Evolutionary conservation across 495 filamentous ascomycete species (phyloP), one percentile per base, ranked within the genome.

Genomic region (Cercophora newfieldiana): DNA sequence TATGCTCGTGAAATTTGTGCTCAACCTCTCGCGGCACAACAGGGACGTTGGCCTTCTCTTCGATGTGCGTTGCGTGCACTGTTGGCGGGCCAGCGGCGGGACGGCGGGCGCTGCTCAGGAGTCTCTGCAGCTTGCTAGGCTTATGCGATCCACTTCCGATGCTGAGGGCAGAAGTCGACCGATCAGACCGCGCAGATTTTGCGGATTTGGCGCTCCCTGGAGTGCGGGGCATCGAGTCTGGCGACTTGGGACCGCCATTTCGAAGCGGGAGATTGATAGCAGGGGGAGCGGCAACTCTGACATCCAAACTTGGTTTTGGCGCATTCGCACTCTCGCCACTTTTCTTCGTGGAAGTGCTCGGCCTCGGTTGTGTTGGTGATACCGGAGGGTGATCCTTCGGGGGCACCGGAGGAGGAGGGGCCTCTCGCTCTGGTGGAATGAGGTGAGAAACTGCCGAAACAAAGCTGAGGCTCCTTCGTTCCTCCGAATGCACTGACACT

Each of bases 81-180:
- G 71, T 67, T 3, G 74, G 65, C 7, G 75, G 69, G 1, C 65
- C 66, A n/a, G 63, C 25, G 1, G 55, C 31, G 4, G 71, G 50
- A 12, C 70, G 69, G n/a, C 78, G 73, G 24, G 72, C 63, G 30
- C 72, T 70, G 66, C 78, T 78, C 29, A 83, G 53, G 53, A 83
- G 69, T 25, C 79, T 76, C 30, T 79, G 75, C 4, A 82, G 64
- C 59, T 74, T 79, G 49, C 77, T 73, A 1, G 73, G 72, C 47
- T 77, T 77, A 37, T 74, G 77, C 8, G 75, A 66, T 28, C 69
- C 72, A 57, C 70, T 74, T 1, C 75, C 71, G n/a, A 74, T 76
- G 65, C 72, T 80, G 28, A 71, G 55, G 7, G 66, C 57, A 3
- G 76, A 77, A n/a, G 26, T 68, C 8, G 76, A 75, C 1, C 64